Conservation (phyloP, 148 eudicot species). For the Amaranthus cruentus region DNA sequence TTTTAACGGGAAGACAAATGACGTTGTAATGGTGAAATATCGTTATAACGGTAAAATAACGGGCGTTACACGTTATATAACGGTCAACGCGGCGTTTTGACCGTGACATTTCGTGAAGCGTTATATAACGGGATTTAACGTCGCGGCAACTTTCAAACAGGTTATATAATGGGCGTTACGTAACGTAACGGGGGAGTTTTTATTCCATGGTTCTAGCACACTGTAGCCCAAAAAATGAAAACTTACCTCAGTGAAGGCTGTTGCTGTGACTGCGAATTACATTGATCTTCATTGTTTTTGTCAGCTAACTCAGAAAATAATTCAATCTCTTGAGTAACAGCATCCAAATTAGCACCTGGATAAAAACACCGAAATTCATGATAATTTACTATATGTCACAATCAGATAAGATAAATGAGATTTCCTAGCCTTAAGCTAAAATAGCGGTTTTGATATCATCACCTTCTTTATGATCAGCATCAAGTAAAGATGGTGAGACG, state of each 20-base stretch:
- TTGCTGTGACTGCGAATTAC: conserved; percentile 21
- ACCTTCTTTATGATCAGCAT: conserved; percentile 24
- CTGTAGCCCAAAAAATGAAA: neutral
- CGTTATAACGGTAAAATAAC: too few species aligned
- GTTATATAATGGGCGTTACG: too few species aligned
- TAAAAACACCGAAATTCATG: neutral
- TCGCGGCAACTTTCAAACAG: too few species aligned
- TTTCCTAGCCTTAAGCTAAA: conserved; percentile 22
- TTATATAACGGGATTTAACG: too few species aligned
- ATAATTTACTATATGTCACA: neutral
- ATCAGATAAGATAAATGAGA: neutral
- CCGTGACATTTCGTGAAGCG: too few species aligned
- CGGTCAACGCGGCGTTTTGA: too few species aligned
- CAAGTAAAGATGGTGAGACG: conserved; percentile 21
- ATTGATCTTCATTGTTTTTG: conserved; percentile 20
- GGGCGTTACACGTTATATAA: too few species aligned
- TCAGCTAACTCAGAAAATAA: conserved; percentile 19
- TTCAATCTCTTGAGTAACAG: conserved; percentile 18
- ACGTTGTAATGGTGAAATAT: too few species aligned
- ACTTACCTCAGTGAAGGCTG: conserved; percentile 34
- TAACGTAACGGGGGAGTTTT: too few species aligned
- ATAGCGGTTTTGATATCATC: conserved; percentile 20
- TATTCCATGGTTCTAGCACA: too few species aligned
- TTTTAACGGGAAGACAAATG: too few species aligned
- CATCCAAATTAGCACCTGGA: conserved; percentile 34